A percentile compares a stretch with the other conserved stretches of the same genome.
Evolutionary conservation across 148 eudicot genomes (phyloP).

Genomic region (Chenopodium quinoa): DNA sequence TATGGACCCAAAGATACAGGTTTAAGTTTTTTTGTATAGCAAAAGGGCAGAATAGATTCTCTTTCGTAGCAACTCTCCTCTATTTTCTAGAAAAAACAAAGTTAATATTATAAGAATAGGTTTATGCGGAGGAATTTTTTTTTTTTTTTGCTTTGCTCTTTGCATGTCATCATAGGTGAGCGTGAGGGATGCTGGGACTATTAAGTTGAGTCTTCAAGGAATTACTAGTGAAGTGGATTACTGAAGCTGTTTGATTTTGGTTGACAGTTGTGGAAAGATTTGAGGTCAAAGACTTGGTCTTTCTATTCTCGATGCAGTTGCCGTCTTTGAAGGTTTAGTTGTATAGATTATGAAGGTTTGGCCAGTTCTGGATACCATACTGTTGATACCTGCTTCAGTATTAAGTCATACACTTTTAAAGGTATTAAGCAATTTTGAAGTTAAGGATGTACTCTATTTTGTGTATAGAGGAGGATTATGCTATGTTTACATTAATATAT

Average conservation of each 20-base stretch:
- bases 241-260: constrained; percentile 18
- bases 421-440: constrained; percentile 20
- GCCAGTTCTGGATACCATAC: constrained; percentile 16
- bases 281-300: constrained; percentile 3
- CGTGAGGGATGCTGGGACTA: constrained; percentile 25
- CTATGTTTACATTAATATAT: constrained; percentile 26
- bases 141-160: constrained; percentile 15
- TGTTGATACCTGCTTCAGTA: constrained; percentile 17
- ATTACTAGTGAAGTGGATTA: constrained; percentile 12
- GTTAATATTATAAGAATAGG: constrained; percentile 18
- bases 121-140: constrained; percentile 16
- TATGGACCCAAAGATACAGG: constrained; percentile 24
- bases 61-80: constrained; percentile 6
- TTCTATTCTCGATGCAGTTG: constrained; percentile 8
- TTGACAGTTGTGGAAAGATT: constrained; percentile 22
- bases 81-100: background rate
- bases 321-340: constrained; percentile 19
- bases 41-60: constrained; percentile 23
- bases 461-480: constrained; percentile 25
- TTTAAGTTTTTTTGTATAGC: constrained; percentile 28
- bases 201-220: constrained; percentile 24
- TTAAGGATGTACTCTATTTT: constrained; percentile 3
- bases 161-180: constrained; percentile 30
- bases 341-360: constrained; percentile 20
- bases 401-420: constrained; percentile 9